Percentiles rank a stretch among this genome's conserved stretches.
Evolutionary conservation across 371 early-diverging fungal genomes (phyloP).

Genomic region (Apophysomyces sp.): DNA sequence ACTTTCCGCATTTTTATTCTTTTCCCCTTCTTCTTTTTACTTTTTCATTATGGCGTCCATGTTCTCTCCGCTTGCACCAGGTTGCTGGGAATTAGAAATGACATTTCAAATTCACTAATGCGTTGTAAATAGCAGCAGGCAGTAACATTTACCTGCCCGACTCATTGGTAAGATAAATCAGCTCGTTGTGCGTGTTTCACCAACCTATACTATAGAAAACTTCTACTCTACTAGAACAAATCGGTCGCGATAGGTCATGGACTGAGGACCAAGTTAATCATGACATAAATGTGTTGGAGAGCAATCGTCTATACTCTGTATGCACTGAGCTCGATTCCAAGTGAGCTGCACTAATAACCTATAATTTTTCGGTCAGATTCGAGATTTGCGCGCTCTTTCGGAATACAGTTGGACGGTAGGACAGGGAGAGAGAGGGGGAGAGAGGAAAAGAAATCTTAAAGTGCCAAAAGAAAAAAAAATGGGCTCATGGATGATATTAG

Average conservation of each 20-base stretch:
- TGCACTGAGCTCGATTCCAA: neutral
- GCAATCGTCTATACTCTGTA: neutral
- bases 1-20: neutral
- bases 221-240: neutral
- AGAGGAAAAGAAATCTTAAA: neutral
- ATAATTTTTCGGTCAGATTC: neutral
- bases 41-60: neutral
- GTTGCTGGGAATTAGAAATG: neutral
- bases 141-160: neutral
- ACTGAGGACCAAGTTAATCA: conserved; percentile 1
- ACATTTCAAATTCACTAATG: neutral
- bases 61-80: neutral
- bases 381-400: neutral
- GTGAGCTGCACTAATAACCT: neutral
- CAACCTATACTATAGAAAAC: neutral
- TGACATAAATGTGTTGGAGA: neutral
- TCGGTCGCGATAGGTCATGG: neutral
- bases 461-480: neutral
- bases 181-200: neutral
- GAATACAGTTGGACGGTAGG: neutral
- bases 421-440: neutral
- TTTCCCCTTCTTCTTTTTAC: neutral
- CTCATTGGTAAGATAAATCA: neutral
- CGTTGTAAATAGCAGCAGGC: neutral
- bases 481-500: conserved; percentile 8